Percentiles rank a stretch among this genome's conserved stretches.
These are phyloP conservation scores for Fusarium bulbicola DNA, from an alignment of 2,329 filamentous ascomycete genomes.

Conservation along the genomic window DNA sequence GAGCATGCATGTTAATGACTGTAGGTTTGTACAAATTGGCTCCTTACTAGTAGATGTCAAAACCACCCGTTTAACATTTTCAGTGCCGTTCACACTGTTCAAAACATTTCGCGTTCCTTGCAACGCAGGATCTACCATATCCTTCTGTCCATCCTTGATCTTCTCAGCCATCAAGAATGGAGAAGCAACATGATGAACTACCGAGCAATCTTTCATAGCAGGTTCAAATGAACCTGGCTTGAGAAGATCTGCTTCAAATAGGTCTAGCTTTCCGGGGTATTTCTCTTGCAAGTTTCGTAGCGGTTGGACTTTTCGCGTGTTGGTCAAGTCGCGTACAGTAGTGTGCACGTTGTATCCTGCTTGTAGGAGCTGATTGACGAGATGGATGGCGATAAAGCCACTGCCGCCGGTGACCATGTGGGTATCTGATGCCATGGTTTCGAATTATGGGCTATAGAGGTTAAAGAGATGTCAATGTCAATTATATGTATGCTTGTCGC, in stretches of 20 bases:
- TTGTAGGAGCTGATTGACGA: neutral
- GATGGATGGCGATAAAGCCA: neutral
- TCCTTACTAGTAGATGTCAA: neutral
- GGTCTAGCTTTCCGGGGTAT: neutral
- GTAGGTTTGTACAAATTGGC: fast-evolving
- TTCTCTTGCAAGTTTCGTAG: neutral
- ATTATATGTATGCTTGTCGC: neutral
- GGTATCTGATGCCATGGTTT: neutral
- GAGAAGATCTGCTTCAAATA: neutral
- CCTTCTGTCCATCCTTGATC: neutral
- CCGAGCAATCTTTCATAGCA: neutral
- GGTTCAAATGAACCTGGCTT: neutral
- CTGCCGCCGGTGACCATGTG: neutral
- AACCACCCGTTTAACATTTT: neutral
- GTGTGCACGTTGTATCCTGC: neutral
- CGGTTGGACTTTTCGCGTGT: neutral
- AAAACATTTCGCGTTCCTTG: neutral
- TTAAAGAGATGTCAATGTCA: neutral
- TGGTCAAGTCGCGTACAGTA: neutral
- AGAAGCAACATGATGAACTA: neutral
- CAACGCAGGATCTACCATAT: neutral
- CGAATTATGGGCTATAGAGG: neutral
- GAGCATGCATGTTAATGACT: neutral
- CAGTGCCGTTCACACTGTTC: neutral
- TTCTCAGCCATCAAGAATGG: neutral